Evolutionary conservation across 1,284 basidiomycete genomes (phyloP).

Genomic region (Malassezia sp.): DNA sequence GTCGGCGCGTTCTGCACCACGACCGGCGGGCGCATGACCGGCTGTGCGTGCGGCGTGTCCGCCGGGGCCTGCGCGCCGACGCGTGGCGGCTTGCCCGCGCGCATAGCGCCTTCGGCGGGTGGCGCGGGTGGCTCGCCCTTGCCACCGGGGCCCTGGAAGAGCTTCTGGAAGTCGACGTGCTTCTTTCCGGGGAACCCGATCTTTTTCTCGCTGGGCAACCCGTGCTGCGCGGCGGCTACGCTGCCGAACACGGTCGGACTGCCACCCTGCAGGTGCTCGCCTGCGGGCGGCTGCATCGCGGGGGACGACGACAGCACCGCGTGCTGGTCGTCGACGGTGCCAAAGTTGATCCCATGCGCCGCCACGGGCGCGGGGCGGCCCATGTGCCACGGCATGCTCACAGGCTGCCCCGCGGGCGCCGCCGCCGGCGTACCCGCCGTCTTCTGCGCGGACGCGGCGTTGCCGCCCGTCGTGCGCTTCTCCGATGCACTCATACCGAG

Average conservation of each 20-base stretch:
- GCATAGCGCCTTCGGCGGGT: too few relatives aligned
- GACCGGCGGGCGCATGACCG: background rate
- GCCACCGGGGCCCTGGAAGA: conserved; percentile 38
- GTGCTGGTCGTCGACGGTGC: conserved; percentile 47
- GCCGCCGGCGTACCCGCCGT: conserved; percentile 15
- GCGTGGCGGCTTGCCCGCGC: too few relatives aligned
- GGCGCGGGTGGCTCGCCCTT: too few relatives aligned
- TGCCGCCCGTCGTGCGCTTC: conserved; percentile 11
- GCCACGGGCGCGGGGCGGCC: conserved; percentile 8
- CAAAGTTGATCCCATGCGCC: conserved; percentile 46
- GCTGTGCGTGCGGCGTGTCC: background rate
- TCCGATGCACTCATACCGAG: conserved; percentile 16
- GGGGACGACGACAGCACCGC: conserved; percentile 48
- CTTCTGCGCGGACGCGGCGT: conserved; percentile 4
- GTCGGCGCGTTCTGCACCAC: background rate
- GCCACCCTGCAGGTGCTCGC: conserved; percentile 38
- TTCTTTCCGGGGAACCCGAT: conserved; percentile 52
- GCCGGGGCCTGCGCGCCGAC: conserved; percentile 3
- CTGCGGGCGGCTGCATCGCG: conserved; percentile 42
- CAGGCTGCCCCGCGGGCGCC: conserved; percentile 5
- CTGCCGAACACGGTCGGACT: conserved; percentile 47
- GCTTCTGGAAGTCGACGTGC: conserved; percentile 46
- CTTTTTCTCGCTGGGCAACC: conserved; percentile 40
- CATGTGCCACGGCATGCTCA: conserved; percentile 14
- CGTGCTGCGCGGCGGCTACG: conserved; percentile 31